phyloP scores from a whole-genome alignment of 2,329 filamentous ascomycete species.

The Hypoxylon sp. region DNA sequence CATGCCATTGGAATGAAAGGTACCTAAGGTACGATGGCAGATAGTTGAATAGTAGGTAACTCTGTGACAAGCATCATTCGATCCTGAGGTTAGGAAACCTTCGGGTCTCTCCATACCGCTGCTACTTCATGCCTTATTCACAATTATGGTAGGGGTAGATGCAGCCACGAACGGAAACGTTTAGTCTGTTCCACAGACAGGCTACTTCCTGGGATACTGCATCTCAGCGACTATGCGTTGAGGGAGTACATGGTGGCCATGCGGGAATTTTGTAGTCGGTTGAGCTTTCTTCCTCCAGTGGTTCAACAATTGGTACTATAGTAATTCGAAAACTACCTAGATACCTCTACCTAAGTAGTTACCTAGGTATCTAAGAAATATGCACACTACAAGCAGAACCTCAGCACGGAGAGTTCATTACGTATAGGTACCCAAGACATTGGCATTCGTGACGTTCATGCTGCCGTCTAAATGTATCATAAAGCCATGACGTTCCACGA shows the following conservation, averaged over 20 bases:
- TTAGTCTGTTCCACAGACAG: conserved; percentile 1
- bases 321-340: background rate
- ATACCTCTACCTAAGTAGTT: background rate
- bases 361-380: background rate
- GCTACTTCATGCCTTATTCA: background rate
- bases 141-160: background rate
- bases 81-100: background rate
- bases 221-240: background rate
- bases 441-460: background rate
- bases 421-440: background rate
- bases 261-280: background rate
- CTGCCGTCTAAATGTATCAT: background rate
- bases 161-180: conserved; percentile 13
- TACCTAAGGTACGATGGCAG: background rate
- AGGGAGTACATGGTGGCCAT: background rate
- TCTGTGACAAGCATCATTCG: conserved; percentile 20
- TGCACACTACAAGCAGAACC: background rate
- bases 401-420: background rate
- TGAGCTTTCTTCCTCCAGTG: background rate
- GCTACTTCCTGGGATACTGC: background rate
- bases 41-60: conserved; percentile 14
- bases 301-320: background rate
- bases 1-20: background rate
- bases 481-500: background rate
- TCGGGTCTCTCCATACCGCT: conserved; percentile 1